phyloP scores from a whole-genome alignment of 2,329 filamentous ascomycete genomes.

The Alternaria sp. region DNA sequence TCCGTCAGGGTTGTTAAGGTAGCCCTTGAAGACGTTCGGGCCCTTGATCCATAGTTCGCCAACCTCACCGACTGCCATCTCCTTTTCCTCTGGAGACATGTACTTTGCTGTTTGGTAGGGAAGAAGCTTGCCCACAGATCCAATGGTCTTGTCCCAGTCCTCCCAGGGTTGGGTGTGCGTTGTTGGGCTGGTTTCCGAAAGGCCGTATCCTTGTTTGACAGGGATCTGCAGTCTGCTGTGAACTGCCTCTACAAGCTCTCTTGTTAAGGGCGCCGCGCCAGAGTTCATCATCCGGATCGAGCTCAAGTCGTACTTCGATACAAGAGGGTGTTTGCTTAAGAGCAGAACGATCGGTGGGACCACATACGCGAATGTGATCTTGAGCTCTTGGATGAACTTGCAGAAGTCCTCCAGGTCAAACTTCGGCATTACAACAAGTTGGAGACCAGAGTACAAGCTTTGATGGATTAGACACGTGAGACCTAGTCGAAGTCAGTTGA shows the following conservation, averaged over 20 bases:
- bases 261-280: slow-evolving; percentile 83
- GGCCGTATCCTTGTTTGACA: slow-evolving; percentile 91
- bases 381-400: slow-evolving; percentile 73
- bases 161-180: slow-evolving; percentile 76
- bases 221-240: slow-evolving; percentile 76
- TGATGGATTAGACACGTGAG: slow-evolving; percentile 76
- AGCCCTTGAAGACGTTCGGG: slow-evolving; percentile 81
- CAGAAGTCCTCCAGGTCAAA: slow-evolving; percentile 86
- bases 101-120: slow-evolving; percentile 84
- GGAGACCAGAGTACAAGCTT: slow-evolving; percentile 68
- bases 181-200: slow-evolving; percentile 84
- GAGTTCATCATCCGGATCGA: slow-evolving; percentile 83
- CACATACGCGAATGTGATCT: slow-evolving; percentile 79
- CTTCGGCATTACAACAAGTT: slow-evolving; percentile 73
- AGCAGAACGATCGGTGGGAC: slow-evolving; percentile 84
- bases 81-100: slow-evolving; percentile 66
- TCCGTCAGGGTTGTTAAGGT: slow-evolving; percentile 74
- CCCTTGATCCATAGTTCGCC: slow-evolving; percentile 73
- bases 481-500: slow-evolving; percentile 49
- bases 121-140: slow-evolving; percentile 77
- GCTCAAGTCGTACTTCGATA: slow-evolving; percentile 81
- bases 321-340: slow-evolving; percentile 77
- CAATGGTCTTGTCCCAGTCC: slow-evolving; percentile 78
- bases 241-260: slow-evolving; percentile 77
- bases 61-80: slow-evolving; percentile 66